Percentiles rank a stretch among this genome's conserved stretches.
Evolutionary conservation across 352 stramenopile species (phyloP).

Genomic region (Pythium graminicola): DNA sequence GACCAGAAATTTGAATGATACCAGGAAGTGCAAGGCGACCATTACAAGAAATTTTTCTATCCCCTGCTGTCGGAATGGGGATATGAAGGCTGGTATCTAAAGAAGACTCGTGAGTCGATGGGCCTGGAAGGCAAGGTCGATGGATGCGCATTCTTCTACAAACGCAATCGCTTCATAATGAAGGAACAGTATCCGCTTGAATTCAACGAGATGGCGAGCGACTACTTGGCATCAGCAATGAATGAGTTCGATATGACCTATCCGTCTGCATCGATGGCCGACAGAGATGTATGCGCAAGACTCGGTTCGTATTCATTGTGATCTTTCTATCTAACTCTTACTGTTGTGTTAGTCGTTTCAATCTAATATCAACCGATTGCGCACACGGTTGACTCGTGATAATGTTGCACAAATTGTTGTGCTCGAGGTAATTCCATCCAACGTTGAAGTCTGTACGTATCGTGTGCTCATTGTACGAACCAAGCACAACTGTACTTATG

Average conservation of each 20-base stretch:
- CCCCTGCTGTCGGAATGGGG: conserved; percentile 92
- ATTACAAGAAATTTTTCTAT: conserved; percentile 97
- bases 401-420: conserved; percentile 98
- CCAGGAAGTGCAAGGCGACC: conserved; percentile 97
- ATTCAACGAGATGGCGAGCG: conserved; percentile 93
- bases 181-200: conserved; percentile 93
- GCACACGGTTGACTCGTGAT: conserved; percentile 92
- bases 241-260: conserved; percentile 78
- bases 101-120: conserved; percentile 98
- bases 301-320: not conserved
- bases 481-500: too few relatives aligned
- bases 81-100: conserved; percentile 97
- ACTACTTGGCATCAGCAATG: conserved; percentile 61
- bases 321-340: not conserved
- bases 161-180: conserved; percentile 83
- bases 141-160: conserved; percentile 98
- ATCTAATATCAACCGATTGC: conserved; percentile 36
- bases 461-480: not conserved
- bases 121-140: conserved; percentile 96
- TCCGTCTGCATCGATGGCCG: conserved; percentile 46
- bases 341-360: conserved; percentile 21
- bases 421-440: conserved; percentile 90
- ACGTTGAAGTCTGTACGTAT: conserved; percentile 51
- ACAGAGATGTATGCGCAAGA: conserved; percentile 37
- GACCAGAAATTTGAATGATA: conserved; percentile 8